Percentiles rank a stretch among this genome's conserved stretches.
phyloP scores from a whole-genome alignment of 2,329 filamentous ascomycete species.

The Fusarium begoniae region DNA sequence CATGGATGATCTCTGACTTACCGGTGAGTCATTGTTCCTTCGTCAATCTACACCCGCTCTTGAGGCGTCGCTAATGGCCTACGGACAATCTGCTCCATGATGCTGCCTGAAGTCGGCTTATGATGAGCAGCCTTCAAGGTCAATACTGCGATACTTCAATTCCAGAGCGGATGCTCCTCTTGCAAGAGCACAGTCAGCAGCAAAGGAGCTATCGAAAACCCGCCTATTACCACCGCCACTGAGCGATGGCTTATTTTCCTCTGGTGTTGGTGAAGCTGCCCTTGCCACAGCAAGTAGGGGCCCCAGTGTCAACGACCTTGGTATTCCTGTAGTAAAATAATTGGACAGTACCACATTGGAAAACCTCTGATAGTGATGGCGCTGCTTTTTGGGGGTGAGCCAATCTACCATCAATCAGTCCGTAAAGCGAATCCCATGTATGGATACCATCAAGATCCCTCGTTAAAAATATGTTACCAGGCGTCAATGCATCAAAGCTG shows the following conservation, averaged over 20 bases:
- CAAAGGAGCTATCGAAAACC: fast-evolving
- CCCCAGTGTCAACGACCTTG: not conserved
- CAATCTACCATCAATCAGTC: no score
- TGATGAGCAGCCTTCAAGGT: not conserved
- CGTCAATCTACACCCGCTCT: not conserved
- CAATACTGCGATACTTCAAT: no score
- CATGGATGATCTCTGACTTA: not conserved
- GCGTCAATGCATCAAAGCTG: not conserved
- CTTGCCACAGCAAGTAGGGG: not conserved
- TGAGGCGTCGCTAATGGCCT: not conserved
- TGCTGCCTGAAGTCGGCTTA: not conserved
- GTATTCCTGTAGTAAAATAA: not conserved
- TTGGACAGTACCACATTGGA: not conserved
- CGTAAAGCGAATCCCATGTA: not conserved
- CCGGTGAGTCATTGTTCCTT: not conserved
- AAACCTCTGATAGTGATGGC: no score
- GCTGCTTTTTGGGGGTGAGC: not conserved
- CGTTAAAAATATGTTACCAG: not conserved
- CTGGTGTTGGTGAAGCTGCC: not conserved
- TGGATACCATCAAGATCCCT: not conserved
- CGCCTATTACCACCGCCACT: fast-evolving
- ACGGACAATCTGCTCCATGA: not conserved
- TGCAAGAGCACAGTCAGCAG: no score
- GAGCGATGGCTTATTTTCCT: no score
- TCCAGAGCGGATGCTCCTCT: no score